Evolutionary conservation across 148 eudicot species (phyloP).

Genomic region (Chenopodium suecicum): DNA sequence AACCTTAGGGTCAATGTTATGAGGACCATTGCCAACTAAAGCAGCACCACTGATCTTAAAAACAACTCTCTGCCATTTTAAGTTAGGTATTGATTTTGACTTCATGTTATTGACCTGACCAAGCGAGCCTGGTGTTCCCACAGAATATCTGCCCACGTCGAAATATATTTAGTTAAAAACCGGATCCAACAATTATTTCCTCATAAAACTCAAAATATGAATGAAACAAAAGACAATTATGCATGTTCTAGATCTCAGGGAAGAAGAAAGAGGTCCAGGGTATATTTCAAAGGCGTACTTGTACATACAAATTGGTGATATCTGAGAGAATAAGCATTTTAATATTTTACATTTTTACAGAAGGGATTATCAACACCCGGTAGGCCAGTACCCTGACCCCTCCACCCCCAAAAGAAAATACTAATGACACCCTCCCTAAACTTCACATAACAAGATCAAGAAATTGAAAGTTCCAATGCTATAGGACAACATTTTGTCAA

Average conservation of each 20-base stretch:
- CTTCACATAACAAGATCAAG: not conserved
- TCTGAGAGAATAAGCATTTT: not conserved
- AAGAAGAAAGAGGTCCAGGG: not conserved
- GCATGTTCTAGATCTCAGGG: not conserved
- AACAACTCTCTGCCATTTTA: conserved; percentile 95
- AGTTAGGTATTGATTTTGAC: conserved; percentile 54
- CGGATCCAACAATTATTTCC: conserved; percentile 7
- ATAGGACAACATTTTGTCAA: not conserved
- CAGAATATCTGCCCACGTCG: conserved; percentile 53
- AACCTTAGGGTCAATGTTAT: conserved; percentile 94
- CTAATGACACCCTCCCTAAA: not conserved
- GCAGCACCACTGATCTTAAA: conserved; percentile 96
- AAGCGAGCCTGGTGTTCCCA: conserved; percentile 49
- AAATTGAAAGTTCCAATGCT: not conserved
- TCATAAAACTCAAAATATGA: not conserved
- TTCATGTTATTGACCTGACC: conserved; percentile 54
- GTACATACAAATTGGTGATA: not conserved
- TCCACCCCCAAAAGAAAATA: not conserved
- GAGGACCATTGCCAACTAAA: conserved; percentile 71
- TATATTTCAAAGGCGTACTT: not conserved
- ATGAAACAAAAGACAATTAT: not conserved
- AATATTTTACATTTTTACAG: not conserved
- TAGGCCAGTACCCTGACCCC: not conserved
- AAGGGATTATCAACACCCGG: not conserved
- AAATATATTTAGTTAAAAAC: conserved; percentile 12